phyloP scores from a whole-genome alignment of 306 rosid genomes.

The Echinosophora koreensis region DNA sequence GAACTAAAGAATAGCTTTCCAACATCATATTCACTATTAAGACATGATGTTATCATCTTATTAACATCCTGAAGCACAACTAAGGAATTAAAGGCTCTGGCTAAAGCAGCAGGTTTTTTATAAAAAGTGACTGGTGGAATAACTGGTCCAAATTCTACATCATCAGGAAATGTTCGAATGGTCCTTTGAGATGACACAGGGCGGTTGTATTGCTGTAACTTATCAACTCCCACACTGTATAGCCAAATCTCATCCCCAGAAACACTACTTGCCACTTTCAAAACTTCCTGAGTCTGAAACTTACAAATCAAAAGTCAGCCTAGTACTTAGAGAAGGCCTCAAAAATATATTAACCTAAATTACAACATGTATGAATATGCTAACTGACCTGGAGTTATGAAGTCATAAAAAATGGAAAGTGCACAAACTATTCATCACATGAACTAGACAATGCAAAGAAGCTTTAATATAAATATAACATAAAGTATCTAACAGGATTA shows the following conservation, averaged over 20 bases:
- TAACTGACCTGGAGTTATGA: constrained; percentile 17
- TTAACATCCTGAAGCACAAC: constrained; percentile 77
- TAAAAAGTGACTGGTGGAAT: constrained; percentile 63
- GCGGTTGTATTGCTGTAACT: constrained; percentile 53
- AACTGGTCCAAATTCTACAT: constrained; percentile 66
- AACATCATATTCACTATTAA: constrained; percentile 61
- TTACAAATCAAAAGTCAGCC: constrained; percentile 56
- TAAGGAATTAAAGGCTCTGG: constrained; percentile 63
- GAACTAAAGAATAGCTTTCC: constrained; percentile 80
- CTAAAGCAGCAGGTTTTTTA: constrained; percentile 67
- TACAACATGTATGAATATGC: constrained; percentile 23
- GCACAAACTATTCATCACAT: background rate
- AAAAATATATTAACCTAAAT: constrained; percentile 38
- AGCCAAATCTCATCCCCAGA: constrained; percentile 78
- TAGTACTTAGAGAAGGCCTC: constrained; percentile 38
- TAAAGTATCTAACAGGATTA: background rate
- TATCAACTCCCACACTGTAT: constrained; percentile 57
- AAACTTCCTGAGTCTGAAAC: constrained; percentile 77
- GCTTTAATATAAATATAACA: background rate
- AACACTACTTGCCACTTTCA: constrained; percentile 65
- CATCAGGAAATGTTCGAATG: constrained; percentile 50
- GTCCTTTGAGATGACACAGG: constrained; percentile 52
- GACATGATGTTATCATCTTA: constrained; percentile 57
- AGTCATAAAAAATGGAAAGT: constrained; percentile 25
- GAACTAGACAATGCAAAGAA: constrained; percentile 11